Conservation (phyloP, 2,329 filamentous ascomycete species). For the Rhynchosporium graminicola region DNA sequence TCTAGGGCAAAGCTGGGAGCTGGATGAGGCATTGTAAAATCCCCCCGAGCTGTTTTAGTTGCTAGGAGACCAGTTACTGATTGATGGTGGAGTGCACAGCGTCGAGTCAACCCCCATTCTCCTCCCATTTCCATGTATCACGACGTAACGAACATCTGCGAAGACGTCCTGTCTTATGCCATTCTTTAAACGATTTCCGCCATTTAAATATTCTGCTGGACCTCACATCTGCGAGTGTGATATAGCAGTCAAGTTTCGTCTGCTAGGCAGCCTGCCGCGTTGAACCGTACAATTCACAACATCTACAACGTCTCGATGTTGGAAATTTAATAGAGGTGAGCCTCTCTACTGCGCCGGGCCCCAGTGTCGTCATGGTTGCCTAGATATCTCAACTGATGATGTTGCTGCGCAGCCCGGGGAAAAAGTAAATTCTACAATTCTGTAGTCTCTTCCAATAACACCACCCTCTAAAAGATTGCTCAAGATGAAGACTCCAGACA, state of each 20-base stretch:
- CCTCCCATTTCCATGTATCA: conserved; percentile 26
- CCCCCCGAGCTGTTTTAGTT: conserved; percentile 24
- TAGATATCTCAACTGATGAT: conserved; percentile 16
- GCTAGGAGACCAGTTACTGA: conserved; percentile 35
- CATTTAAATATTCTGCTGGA: not conserved
- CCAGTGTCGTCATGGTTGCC: conserved; percentile 20
- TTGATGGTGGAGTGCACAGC: conserved; percentile 32
- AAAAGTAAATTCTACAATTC: conserved; percentile 20
- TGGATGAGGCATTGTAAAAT: conserved; percentile 29
- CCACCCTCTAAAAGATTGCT: conserved; percentile 17
- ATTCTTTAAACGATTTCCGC: conserved; percentile 27
- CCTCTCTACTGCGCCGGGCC: not conserved
- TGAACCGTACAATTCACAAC: not conserved
- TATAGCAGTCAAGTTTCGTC: not conserved
- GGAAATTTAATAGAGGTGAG: not conserved
- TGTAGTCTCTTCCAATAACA: conserved; percentile 18
- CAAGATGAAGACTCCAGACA: conserved; percentile 31
- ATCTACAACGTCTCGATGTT: conserved; percentile 6
- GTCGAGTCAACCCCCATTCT: conserved; percentile 6
- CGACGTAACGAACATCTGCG: conserved; percentile 21
- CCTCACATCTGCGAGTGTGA: not conserved
- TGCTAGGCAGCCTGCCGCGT: conserved; percentile 2
- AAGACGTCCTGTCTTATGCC: conserved; percentile 32
- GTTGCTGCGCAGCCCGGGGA: conserved; percentile 9
- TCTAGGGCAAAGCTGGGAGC: conserved; percentile 33